Base-by-base conservation (phyloP, 2,329 filamentous ascomycete genomes). In the Ophiostoma sp. region DNA sequence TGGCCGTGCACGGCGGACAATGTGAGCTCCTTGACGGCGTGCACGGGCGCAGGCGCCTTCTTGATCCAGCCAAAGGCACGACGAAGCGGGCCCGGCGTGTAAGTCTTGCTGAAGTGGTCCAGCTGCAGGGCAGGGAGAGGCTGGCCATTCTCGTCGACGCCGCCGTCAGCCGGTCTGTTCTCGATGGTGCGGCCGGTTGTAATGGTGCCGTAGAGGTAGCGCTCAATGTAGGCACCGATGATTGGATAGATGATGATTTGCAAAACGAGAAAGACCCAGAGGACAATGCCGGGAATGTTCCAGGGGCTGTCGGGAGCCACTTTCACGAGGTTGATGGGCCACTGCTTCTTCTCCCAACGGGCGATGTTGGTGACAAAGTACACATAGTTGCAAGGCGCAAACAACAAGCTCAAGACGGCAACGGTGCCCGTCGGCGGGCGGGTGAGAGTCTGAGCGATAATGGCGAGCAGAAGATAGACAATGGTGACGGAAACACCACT, bases 351-450 rank as follows among this genome's bases (percentile, higher is more conserved):
- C 81, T 98, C 93, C 80, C 89, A 97, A 57, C 92, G 90, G 15
- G 94, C 93, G 81, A 95, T 87, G 75, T 91, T 88, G 22, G 92
- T 89, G 71, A 90, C 86, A 79, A 95, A 96, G 80, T 91, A 94
- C 17, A 95, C 92, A 79, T 94, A 97, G 78, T 94, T 95, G 85
- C 95, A 97, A 0, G 95, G 93, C 0, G 93, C 89, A 79, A 98
- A 98, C 0, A 98, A 81, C 17, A 97, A 79, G 74, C 91, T 91
- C 15, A 97, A 84, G 3, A 93, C 83, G 6, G 88, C 86, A 2
- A 95, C 92, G 0, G 89, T 86, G 1, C 84, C 89, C 0, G 90
- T 92, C 9, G 82, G 84, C 3, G 89, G 89, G 0, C 85, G 86
- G 0, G 87, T 89, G 22, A 93, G 84, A 19, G 93, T 89, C 81